Conservation (phyloP, 441 rosid species). For the Syzygium syzygioides region DNA sequence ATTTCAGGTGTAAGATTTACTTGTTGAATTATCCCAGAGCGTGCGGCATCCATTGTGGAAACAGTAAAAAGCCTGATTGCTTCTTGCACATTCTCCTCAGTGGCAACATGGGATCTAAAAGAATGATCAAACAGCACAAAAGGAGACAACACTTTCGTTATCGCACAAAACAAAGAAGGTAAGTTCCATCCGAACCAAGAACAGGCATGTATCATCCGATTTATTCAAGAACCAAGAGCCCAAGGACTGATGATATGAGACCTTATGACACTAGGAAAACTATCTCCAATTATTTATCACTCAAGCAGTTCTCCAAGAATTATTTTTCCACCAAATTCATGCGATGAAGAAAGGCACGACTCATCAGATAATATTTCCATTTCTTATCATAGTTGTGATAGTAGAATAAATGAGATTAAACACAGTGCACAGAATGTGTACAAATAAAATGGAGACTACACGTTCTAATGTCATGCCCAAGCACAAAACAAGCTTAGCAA, state of each 20-base stretch:
- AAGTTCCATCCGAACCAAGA: not conserved
- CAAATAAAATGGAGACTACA: not conserved
- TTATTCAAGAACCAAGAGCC: not conserved
- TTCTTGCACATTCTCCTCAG: conserved; percentile 80
- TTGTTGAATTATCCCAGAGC: conserved; percentile 90
- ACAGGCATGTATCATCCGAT: not conserved
- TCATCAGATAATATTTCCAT: not conserved
- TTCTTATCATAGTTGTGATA: not conserved
- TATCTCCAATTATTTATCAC: not conserved
- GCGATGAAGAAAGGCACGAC: not conserved
- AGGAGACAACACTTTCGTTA: not conserved
- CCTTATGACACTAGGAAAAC: not conserved
- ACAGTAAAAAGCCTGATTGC: conserved; percentile 86
- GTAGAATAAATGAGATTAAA: not conserved
- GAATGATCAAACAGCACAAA: not conserved
- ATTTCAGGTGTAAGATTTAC: conserved; percentile 71
- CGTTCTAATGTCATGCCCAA: not conserved
- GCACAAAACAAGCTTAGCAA: not conserved
- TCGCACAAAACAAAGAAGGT: not conserved
- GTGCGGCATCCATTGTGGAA: conserved; percentile 95
- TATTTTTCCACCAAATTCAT: not conserved
- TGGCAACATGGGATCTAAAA: conserved; percentile 78
- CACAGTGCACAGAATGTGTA: not conserved
- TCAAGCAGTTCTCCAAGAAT: not conserved
- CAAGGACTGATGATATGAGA: not conserved